Evolutionary conservation across 2,329 filamentous ascomycete species (phyloP), one percentile per base, ranked within the genome.

Genomic region (Cladorrhinum sp.): DNA sequence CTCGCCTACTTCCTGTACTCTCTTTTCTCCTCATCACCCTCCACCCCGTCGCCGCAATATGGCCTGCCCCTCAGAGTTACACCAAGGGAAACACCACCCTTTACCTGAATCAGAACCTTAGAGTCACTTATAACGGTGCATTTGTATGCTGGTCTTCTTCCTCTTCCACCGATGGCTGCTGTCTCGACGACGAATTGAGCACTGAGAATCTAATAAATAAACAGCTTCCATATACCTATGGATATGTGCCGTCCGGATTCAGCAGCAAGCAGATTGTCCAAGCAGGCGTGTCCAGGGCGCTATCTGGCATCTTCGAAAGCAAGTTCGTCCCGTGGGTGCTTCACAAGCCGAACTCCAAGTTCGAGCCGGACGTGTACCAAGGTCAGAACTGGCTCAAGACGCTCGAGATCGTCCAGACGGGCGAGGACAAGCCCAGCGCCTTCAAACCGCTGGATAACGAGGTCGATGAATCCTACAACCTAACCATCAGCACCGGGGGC

Each of bases 271-370:
- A 82, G 18, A 79, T 88, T 24, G 82, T 88, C 55, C 76, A 80
- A 66, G 80, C 76, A 24, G 86, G 78, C 28, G 75, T 88, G 20
- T 79, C 80, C n/a, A 82, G 88, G 52, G 80, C 88, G 9, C 77
- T 87, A 65, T 73, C 80, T 23, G 83, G 81, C 60, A 85, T 94
- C 59, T 89, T 92, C 73, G 75, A 82, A 24, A 77, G 87, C 61
- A 86, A 84, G 67, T 86, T 93, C 64, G 82, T 91, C 16, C 91
- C 91, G 0, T 95, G 90, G 90, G 92, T 88, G 76, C 83, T 95
- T 59, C 82, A 89, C 64, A 80, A 83, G 23, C 83, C 88, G 33
- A 80, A 86, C 66, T 80, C 82, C 59, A 70, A 83, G 46, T 89
- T 85, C 65, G 89, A 94, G 73, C 90, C 91, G 0, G 72, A 74